Conservation (phyloP, 371 early-diverging fungal species). For the Catenaria anguillulae region DNA sequence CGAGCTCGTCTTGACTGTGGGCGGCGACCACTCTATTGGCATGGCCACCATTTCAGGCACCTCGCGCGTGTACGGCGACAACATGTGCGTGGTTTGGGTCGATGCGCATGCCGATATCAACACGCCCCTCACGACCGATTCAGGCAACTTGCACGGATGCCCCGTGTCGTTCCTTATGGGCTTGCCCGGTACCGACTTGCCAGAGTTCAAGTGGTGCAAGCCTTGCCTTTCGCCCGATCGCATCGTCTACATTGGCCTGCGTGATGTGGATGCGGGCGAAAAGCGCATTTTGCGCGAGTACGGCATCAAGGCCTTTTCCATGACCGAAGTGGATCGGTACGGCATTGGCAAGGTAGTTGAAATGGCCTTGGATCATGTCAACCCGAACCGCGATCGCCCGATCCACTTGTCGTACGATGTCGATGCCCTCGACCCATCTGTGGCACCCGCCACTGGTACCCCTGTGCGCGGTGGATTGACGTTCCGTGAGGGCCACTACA, state of each 20-base stretch:
- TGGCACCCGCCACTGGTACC: slow-evolving; percentile 76
- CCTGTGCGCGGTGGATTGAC: slow-evolving; percentile 93
- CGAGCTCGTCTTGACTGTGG: slow-evolving; percentile 74
- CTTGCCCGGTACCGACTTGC: slow-evolving; percentile 41
- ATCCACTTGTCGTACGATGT: slow-evolving; percentile 90
- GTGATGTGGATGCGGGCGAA: slow-evolving; percentile 81
- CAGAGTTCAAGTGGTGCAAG: slow-evolving; percentile 68
- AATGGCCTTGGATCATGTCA: slow-evolving; percentile 81
- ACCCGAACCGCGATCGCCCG: slow-evolving; percentile 59
- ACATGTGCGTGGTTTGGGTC: slow-evolving; percentile 89
- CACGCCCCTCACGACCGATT: slow-evolving; percentile 69
- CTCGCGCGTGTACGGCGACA: slow-evolving; percentile 56
- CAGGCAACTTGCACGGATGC: slow-evolving; percentile 93
- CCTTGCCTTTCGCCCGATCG: slow-evolving; percentile 57
- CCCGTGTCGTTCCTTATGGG: slow-evolving; percentile 84
- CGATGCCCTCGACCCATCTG: slow-evolving; percentile 86
- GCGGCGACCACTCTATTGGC: slow-evolving; percentile 91
- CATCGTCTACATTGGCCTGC: slow-evolving; percentile 88
- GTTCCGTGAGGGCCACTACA: slow-evolving; percentile 76
- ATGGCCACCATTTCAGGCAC: slow-evolving; percentile 80
- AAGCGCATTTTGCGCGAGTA: slow-evolving; percentile 61
- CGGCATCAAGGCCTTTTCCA: slow-evolving; percentile 80
- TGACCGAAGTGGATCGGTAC: slow-evolving; percentile 91
- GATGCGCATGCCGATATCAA: slow-evolving; percentile 97
- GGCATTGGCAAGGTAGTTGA: slow-evolving; percentile 91